These are phyloP conservation scores for Coemansia sp. DNA, from an alignment of 192 early-diverging fungal genomes.

Conservation along the genomic window DNA sequence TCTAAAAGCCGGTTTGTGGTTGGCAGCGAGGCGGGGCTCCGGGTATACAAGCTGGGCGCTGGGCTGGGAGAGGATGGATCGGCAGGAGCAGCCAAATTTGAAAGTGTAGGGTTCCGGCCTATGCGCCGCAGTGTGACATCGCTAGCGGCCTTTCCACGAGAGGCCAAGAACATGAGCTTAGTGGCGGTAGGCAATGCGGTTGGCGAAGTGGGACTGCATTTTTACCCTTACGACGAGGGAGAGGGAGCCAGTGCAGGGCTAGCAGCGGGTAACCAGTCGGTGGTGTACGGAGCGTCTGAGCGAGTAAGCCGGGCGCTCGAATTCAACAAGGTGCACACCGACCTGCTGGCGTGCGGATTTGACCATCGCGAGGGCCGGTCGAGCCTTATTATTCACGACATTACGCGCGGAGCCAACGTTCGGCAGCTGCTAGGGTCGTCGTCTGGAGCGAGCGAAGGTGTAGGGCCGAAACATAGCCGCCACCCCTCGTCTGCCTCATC, in stretches of 20 bases:
- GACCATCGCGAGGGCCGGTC: constrained; percentile 34
- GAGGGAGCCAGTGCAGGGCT: not conserved
- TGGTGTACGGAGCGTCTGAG: constrained; percentile 25
- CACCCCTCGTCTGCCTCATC: constrained; percentile 17
- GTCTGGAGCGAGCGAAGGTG: not conserved
- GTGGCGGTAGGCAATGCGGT: constrained; percentile 30
- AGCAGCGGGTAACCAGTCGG: not conserved
- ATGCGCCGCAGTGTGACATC: constrained; percentile 26
- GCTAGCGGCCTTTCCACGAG: constrained; percentile 31
- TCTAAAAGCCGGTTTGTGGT: constrained; percentile 26
- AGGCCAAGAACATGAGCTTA: constrained; percentile 21
- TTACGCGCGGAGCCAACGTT: constrained; percentile 32
- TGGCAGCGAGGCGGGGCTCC: constrained; percentile 28
- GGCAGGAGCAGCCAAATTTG: not conserved
- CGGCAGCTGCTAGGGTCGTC: constrained; percentile 29
- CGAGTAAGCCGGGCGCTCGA: constrained; percentile 28
- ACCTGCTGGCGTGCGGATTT: constrained; percentile 46
- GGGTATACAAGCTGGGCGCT: constrained; percentile 24
- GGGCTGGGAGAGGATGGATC: not conserved
- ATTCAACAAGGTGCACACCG: constrained; percentile 30
- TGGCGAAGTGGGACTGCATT: constrained; percentile 42
- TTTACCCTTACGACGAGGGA: constrained; percentile 12
- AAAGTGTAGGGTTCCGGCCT: constrained; percentile 17
- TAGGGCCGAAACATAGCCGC: constrained; percentile 13
- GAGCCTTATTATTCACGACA: constrained; percentile 37